Conservation (phyloP, 257 asterid species). For the Solanum ossicruentum region DNA sequence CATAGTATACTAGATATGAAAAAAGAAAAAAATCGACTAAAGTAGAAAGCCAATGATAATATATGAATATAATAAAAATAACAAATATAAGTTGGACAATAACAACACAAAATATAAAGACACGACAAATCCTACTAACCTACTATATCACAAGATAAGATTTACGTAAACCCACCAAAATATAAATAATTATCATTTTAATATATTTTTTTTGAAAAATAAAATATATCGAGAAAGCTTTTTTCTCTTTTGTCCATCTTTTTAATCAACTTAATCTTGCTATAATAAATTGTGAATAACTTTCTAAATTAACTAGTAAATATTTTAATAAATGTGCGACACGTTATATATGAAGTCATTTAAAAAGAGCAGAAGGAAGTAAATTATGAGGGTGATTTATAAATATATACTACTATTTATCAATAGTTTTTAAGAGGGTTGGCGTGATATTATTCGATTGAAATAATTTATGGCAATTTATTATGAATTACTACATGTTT, state of each 20-base stretch:
- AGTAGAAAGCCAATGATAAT: too few species aligned
- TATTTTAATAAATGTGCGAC: background rate
- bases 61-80: too few species aligned
- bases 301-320: background rate
- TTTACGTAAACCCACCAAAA: too few species aligned
- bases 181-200: too few species aligned
- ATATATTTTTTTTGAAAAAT: too few species aligned
- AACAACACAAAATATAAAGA: too few species aligned
- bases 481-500: background rate
- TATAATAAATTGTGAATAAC: background rate
- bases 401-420: background rate
- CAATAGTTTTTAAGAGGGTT: background rate
- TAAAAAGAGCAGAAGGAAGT: background rate
- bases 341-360: background rate
- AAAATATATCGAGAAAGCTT: too few species aligned
- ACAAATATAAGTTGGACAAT: too few species aligned
- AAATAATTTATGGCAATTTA: background rate
- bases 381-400: background rate
- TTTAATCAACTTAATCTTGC: background rate
- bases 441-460: background rate
- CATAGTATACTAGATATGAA: too few species aligned
- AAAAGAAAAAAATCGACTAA: too few species aligned
- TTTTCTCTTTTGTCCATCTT: background rate
- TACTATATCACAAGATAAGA: too few species aligned
- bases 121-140: too few species aligned